These are phyloP conservation scores for Coemansia sp. DNA, from an alignment of 371 early-diverging fungal species.

Conservation along the genomic window DNA sequence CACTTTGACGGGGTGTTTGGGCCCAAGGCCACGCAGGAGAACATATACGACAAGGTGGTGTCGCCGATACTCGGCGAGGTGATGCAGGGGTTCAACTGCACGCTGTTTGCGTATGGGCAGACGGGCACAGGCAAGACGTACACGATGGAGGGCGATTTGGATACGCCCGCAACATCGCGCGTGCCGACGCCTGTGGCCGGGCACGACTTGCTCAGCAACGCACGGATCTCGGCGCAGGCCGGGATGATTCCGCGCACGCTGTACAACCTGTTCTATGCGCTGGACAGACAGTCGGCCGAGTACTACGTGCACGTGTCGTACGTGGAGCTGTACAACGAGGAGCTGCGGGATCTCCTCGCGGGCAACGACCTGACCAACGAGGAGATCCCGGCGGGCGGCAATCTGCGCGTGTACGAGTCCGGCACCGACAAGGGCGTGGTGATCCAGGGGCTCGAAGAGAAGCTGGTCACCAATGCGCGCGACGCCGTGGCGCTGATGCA, in stretches of 20 bases:
- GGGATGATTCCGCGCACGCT: conserved; percentile 93
- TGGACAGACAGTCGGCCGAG: conserved; percentile 61
- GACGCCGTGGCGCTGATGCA: conserved; percentile 78
- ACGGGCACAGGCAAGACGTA: conserved; percentile 92
- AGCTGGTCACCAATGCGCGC: conserved; percentile 64
- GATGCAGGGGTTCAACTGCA: conserved; percentile 82
- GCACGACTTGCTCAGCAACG: conserved; percentile 8
- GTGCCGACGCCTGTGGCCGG: conserved; percentile 6
- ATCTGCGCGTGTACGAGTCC: conserved; percentile 73
- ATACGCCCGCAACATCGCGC: conserved; percentile 9
- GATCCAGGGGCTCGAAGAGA: conserved; percentile 82
- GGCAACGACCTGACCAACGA: conserved; percentile 20
- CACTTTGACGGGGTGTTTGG: conserved; percentile 93
- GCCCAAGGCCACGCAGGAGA: conserved; percentile 74
- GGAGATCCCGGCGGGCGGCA: conserved; percentile 35
- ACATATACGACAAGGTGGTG: conserved; percentile 82
- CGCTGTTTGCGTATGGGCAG: conserved; percentile 95
- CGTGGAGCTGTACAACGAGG: conserved; percentile 98
- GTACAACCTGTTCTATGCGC: conserved; percentile 74
- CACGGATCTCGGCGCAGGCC: conserved; percentile 51
- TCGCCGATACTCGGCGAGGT: conserved; percentile 84
- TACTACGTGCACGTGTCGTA: conserved; percentile 81
- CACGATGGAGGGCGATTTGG: conserved; percentile 85
- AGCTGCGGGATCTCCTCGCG: conserved; percentile 86
- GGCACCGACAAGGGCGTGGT: conserved; percentile 64